phyloP scores from a whole-genome alignment of 768 basidiomycete genomes.

The Serendipita sp. region DNA sequence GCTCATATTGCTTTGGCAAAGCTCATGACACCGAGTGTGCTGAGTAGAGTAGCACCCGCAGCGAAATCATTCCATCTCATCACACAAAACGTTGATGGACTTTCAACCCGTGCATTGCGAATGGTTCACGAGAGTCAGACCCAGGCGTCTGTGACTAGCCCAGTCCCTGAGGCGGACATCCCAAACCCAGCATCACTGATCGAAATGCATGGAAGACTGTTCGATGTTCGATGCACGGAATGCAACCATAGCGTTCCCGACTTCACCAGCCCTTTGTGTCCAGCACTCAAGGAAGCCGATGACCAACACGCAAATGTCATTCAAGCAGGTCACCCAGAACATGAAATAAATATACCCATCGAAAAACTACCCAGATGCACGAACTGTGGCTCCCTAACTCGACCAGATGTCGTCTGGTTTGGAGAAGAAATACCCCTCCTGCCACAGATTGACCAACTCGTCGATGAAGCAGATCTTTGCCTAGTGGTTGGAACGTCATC shows the following conservation, averaged over 20 bases:
- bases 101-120: slow-evolving; percentile 27
- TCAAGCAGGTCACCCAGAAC: slow-evolving; percentile 19
- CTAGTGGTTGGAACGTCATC: slow-evolving; percentile 42
- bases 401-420: slow-evolving; percentile 47
- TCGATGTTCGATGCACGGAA: slow-evolving; percentile 35
- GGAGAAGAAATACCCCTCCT: slow-evolving; percentile 29
- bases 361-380: slow-evolving; percentile 22
- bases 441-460: slow-evolving; percentile 25
- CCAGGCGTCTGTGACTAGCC: slow-evolving; percentile 5
- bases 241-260: slow-evolving; percentile 30
- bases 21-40: neutral
- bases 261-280: slow-evolving; percentile 28
- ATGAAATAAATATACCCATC: slow-evolving; percentile 16
- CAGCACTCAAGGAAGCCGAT: slow-evolving; percentile 30
- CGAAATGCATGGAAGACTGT: slow-evolving; percentile 49
- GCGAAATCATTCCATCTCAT: slow-evolving; percentile 32
- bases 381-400: slow-evolving; percentile 25
- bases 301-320: slow-evolving; percentile 19
- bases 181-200: slow-evolving; percentile 21
- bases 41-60: neutral
- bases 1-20: slow-evolving; percentile 37
- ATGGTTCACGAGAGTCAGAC: slow-evolving; percentile 11
- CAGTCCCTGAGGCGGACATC: slow-evolving; percentile 19
- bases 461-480: slow-evolving; percentile 32
- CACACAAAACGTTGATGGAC: slow-evolving; percentile 49